These are phyloP conservation scores for Tothia fuscella DNA, from an alignment of 2,329 filamentous ascomycete species.

Conservation along the genomic window DNA sequence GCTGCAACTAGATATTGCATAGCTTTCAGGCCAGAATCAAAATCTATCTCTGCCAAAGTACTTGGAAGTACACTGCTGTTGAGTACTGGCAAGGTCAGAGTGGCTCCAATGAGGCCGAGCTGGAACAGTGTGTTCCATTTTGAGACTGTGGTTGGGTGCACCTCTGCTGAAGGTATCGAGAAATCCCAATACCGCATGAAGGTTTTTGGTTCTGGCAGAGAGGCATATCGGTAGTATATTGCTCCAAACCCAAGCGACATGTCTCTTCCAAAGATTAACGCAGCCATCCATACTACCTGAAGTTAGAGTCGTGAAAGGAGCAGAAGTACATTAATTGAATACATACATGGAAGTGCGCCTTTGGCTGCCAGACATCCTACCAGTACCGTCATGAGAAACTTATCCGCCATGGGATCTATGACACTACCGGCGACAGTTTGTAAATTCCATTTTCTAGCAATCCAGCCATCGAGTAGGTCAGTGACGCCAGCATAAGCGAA, in stretches of 20 bases:
- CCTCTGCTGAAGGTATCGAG: slow-evolving; percentile 74
- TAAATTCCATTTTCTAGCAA: slow-evolving; percentile 75
- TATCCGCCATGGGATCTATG: slow-evolving; percentile 95
- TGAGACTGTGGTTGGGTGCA: slow-evolving; percentile 70
- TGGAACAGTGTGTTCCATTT: slow-evolving; percentile 91
- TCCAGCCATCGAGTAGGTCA: slow-evolving; percentile 87
- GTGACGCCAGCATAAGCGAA: slow-evolving; percentile 88
- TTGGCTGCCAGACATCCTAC: slow-evolving; percentile 77
- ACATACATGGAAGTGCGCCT: slow-evolving; percentile 64
- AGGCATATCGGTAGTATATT: slow-evolving; percentile 93
- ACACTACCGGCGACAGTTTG: slow-evolving; percentile 92
- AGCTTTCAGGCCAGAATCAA: slow-evolving; percentile 23
- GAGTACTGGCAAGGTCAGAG: slow-evolving; percentile 56
- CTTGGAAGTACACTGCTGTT: slow-evolving; percentile 7
- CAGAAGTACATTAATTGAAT: not conserved
- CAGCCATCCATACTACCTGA: slow-evolving; percentile 65
- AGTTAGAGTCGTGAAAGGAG: slow-evolving; percentile 3
- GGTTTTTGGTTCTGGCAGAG: slow-evolving; percentile 84
- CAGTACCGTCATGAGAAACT: slow-evolving; percentile 85
- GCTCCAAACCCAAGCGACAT: slow-evolving; percentile 71
- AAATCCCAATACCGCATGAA: slow-evolving; percentile 95
- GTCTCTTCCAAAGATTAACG: slow-evolving; percentile 84
- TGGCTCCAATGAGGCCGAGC: slow-evolving; percentile 71
- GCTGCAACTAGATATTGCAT: slow-evolving; percentile 69
- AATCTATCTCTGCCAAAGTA: slow-evolving; percentile 43